Evolutionary conservation across 23 red algal genomes (phyloP).

Genomic region (Pyropia haitanensis): DNA sequence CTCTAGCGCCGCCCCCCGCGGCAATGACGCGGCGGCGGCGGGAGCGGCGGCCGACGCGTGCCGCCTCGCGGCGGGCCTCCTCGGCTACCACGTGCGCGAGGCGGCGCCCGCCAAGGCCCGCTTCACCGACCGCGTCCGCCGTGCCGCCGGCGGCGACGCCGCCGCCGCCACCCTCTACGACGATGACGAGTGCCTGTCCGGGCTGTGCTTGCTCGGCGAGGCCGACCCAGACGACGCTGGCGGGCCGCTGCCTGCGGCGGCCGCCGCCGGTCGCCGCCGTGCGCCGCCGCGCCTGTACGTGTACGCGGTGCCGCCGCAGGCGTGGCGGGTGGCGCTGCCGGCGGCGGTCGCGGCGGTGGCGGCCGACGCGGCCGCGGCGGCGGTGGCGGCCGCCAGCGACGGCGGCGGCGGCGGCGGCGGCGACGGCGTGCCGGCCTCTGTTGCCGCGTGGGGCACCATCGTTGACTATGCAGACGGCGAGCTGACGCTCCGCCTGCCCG

Average conservation of each 20-base stretch:
- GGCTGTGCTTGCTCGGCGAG: background rate
- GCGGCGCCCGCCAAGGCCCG: conserved; percentile 20
- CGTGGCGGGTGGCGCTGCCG: too few relatives aligned
- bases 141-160: conserved; percentile 16
- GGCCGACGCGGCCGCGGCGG: too few relatives aligned
- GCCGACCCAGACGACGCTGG: background rate
- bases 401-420: too few relatives aligned
- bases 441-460: conserved; percentile 15
- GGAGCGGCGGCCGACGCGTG: too few relatives aligned
- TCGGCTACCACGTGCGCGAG: conserved; percentile 52
- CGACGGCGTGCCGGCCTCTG: background rate
- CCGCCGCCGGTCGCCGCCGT: background rate
- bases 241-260: background rate
- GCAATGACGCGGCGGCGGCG: too few relatives aligned
- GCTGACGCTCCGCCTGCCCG: background rate
- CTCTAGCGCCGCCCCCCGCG: background rate
- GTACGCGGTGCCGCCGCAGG: too few relatives aligned
- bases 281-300: too few relatives aligned
- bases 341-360: too few relatives aligned
- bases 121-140: conserved; percentile 39
- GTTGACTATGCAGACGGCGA: conserved; percentile 30
- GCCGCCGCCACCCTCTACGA: conserved; percentile 19
- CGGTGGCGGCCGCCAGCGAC: too few relatives aligned
- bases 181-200: conserved; percentile 40
- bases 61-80: conserved; percentile 18